Evolutionary conservation across 345 rosid genomes (phyloP), one percentile per base, ranked within the genome.

Genomic region (Eucalyptus melliodora): DNA sequence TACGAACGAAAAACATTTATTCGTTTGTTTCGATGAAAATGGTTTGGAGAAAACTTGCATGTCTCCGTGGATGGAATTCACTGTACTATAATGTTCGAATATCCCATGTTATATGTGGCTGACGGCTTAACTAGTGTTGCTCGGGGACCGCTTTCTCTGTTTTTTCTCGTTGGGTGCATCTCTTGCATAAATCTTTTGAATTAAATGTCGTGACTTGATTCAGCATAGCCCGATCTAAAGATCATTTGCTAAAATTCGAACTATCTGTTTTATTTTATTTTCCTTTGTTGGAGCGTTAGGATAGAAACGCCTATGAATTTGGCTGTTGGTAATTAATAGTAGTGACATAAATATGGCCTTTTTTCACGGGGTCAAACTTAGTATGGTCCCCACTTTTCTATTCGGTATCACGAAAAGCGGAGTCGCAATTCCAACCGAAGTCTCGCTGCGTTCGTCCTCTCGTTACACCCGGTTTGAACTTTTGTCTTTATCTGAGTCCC

Each of bases 171-270:
- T 14, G n/a, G n/a, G 11, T 4, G 19, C 40, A n/a, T 7, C 80
- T 31, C 3, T 65, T 8, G 9, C 11, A 31, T 16, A 16, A n/a
- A 67, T 31, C 9, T 67, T 8, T 15, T 8, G 21, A 67, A n/a
- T 7, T n/a, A 65, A n/a, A 0, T 3, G 3, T n/a, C 1, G 1
- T 8, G 10, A 31, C 40, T 16, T 5, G 77, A 67, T 15, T 16
- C 34, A 8, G 3, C 21, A 8, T 67, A 31, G 37, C 5, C 2
- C 77, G 10, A n/a, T 69, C 6, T 23, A 31, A 69, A 31, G 24
- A 16, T 5, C 6, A 17, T 69, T 5, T 0, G 13, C 11, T 4
- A 6, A 69, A 31, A 69, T 69, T 11, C 42, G 23, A 31, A 31
- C 3, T 0, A 67, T 31, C 13, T 5, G 5, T 69, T 9, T 34